These are phyloP conservation scores for Cymbidium sinense DNA, from an alignment of 106 monocot species.

Conservation along the genomic window DNA sequence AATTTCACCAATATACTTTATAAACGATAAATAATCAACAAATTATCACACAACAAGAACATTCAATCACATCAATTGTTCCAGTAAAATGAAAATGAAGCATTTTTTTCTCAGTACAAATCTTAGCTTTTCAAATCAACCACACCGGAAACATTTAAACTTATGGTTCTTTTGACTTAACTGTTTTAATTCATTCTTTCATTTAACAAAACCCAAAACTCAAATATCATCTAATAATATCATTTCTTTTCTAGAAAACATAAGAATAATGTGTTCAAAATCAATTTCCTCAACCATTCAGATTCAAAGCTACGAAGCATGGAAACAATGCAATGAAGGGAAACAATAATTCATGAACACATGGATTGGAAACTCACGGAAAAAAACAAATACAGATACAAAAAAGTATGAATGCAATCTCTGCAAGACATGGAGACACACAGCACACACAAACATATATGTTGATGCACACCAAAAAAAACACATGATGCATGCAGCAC, in stretches of 20 bases:
- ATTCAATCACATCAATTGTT: neutral
- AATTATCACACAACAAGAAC: neutral
- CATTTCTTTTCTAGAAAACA: neutral
- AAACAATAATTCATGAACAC: neutral
- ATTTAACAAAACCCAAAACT: neutral
- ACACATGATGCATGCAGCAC: no score
- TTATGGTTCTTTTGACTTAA: neutral
- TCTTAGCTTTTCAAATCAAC: no score
- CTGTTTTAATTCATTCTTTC: neutral
- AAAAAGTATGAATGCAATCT: no score
- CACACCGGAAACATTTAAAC: neutral
- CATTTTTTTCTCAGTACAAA: no score
- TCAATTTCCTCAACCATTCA: neutral
- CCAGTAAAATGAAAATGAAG: neutral
- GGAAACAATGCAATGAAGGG: neutral
- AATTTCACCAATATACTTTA: neutral
- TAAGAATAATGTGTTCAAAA: neutral
- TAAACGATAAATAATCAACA: neutral
- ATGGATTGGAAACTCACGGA: neutral
- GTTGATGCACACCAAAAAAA: no score
- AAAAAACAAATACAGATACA: neutral
- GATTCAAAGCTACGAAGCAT: neutral
- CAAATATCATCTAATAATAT: neutral
- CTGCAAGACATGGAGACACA: no score
- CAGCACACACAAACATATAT: no score